Conservation (phyloP, 176 grass and related monocot species). For the Oryza coarctata region DNA sequence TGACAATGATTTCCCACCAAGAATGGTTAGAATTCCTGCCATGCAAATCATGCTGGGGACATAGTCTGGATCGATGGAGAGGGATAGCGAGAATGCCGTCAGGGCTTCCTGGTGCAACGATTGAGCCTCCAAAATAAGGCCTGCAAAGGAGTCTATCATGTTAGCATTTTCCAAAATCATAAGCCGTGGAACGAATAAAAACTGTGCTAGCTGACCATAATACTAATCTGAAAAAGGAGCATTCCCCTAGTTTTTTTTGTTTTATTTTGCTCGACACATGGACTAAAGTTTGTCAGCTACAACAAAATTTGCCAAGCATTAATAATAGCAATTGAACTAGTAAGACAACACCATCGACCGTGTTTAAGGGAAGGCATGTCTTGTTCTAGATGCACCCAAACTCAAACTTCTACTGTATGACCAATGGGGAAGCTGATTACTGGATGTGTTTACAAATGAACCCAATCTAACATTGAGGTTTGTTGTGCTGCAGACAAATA, state of each 20-base stretch:
- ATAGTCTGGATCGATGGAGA: constrained; percentile 81
- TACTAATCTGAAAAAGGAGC: not conserved
- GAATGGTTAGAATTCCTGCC: constrained; percentile 63
- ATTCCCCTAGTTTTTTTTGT: not conserved
- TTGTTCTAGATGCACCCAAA: no score
- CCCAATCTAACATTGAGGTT: not conserved
- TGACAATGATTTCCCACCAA: constrained; percentile 55
- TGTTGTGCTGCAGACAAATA: not conserved
- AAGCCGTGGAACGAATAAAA: constrained; percentile 3
- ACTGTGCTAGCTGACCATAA: not conserved
- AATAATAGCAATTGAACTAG: not conserved
- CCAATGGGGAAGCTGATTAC: not conserved
- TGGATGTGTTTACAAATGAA: not conserved
- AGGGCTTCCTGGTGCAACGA: constrained; percentile 82
- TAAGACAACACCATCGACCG: not conserved
- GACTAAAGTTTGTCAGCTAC: not conserved
- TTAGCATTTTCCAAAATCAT: constrained; percentile 17
- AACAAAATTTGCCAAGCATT: not conserved
- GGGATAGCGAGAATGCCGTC: constrained; percentile 59
- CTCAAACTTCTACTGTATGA: not conserved
- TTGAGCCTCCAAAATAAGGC: constrained; percentile 66
- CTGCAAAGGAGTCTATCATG: constrained; percentile 39
- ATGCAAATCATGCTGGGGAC: constrained; percentile 84
- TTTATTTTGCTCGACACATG: not conserved
- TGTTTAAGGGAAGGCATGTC: no score